Evolutionary conservation across 2,329 filamentous ascomycete genomes (phyloP).

Genomic region (Pseudogymnoascus sp.): DNA sequence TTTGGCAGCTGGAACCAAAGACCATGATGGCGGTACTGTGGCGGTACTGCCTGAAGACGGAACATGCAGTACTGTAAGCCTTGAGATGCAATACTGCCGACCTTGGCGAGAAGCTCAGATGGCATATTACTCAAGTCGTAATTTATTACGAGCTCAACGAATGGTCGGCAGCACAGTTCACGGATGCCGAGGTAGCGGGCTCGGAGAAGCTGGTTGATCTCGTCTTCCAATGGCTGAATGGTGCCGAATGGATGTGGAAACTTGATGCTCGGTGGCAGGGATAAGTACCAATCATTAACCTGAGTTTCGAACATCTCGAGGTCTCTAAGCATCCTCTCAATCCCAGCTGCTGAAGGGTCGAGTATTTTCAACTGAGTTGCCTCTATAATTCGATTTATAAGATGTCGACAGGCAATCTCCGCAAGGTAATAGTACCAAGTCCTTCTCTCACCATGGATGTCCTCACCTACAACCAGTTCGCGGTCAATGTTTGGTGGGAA

Average conservation of each 20-base stretch:
- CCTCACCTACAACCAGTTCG: background rate
- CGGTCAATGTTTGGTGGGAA: background rate
- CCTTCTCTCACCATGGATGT: background rate
- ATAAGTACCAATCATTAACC: background rate
- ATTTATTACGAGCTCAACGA: background rate
- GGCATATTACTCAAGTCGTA: background rate
- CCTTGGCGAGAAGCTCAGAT: background rate
- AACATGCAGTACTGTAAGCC: background rate
- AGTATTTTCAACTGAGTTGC: background rate
- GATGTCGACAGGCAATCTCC: background rate
- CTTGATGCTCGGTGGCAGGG: background rate
- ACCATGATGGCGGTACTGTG: background rate
- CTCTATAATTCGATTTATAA: background rate
- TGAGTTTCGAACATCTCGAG: background rate
- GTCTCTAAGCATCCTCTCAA: background rate
- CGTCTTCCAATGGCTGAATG: background rate
- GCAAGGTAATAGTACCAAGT: background rate
- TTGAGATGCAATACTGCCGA: background rate
- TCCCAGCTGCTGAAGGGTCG: background rate
- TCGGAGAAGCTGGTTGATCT: background rate
- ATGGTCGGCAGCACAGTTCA: background rate
- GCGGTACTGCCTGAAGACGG: background rate
- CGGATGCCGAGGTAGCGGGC: background rate
- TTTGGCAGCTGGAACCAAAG: background rate
- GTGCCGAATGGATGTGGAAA: background rate